Base-by-base conservation (phyloP, 768 basidiomycete genomes). In the Scleroderma citrinum region DNA sequence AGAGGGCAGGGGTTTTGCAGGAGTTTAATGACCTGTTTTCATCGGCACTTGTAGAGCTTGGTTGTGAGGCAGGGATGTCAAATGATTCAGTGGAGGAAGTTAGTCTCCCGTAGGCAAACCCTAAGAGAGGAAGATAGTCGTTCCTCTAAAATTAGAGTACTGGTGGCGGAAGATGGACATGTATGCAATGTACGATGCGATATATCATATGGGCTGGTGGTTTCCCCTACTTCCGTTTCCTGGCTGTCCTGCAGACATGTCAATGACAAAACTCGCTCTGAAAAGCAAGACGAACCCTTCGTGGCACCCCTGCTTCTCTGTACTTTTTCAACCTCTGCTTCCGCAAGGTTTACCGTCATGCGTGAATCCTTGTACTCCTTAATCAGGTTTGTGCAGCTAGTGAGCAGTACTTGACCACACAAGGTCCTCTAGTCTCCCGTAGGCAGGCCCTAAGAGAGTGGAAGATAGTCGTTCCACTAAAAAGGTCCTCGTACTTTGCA, bases 401-500 rank as follows among this genome's bases (percentile, higher is more conserved):
- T 0, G 87, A 87, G 69, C 94, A 93, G 71, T 97, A 97, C 5
- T 78, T 71, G 55, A 85, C 62, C 84, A 96, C 88, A 23, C 90
- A 77, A 0, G 92, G 92, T 0, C 94, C 95, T 0, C 84, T 81
- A n/a, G n/a, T n/a, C n/a, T n/a, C n/a, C n/a, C n/a, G n/a, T 31
- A 97, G 79, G 16, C 86, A 76, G 13, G 78, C 75, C 17, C 86
- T 82, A 40, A 97, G 81, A n/a, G n/a, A n/a, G n/a, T n/a, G n/a
- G n/a, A n/a, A n/a, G n/a, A n/a, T n/a, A n/a, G n/a, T n/a, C n/a
- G n/a, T n/a, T n/a, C n/a, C n/a, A n/a, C n/a, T n/a, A n/a, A n/a
- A n/a, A n/a, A n/a, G n/a, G n/a, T n/a, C n/a, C n/a, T n/a, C n/a
- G 71, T 95, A 92, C 71, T 97, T 97, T 23, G 92, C 86, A 16